A percentile compares a stretch with the other conserved stretches of the same genome.
phyloP scores from a whole-genome alignment of 2,329 filamentous ascomycete genomes.

The Plectosphaerella cucumerina region DNA sequence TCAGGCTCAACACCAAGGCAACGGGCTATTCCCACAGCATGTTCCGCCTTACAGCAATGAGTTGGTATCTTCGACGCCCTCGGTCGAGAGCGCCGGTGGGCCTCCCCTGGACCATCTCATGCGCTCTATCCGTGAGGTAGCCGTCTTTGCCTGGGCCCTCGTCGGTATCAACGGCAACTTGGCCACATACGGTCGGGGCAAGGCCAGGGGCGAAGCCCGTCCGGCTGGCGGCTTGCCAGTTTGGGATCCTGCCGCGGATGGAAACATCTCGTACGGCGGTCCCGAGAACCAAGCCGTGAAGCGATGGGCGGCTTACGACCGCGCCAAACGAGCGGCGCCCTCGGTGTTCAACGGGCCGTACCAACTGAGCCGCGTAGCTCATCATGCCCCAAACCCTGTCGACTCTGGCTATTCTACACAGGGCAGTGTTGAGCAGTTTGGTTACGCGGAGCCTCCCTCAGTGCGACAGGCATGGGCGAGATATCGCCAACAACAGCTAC shows the following conservation, averaged over 20 bases:
- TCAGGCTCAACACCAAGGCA: constrained; percentile 19
- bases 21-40: too few relatives aligned
- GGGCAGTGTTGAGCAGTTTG: background rate
- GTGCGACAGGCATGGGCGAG: background rate
- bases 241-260: constrained; percentile 44
- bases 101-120: constrained; percentile 63
- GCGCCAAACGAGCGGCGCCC: constrained; percentile 8
- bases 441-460: background rate
- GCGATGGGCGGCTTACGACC: constrained; percentile 18
- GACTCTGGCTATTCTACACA: background rate
- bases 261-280: constrained; percentile 24
- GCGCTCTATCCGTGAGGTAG: constrained; percentile 76
- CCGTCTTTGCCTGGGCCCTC: constrained; percentile 83
- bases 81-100: constrained; percentile 40
- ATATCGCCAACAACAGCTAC: background rate
- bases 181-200: constrained; percentile 58
- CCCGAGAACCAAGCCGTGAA: constrained; percentile 30
- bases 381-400: background rate
- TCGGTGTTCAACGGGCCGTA: background rate
- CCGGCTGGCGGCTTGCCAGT: constrained; percentile 57
- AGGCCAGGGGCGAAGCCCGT: constrained; percentile 58
- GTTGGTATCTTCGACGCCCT: too few relatives aligned
- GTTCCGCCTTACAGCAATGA: too few relatives aligned
- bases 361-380: background rate
- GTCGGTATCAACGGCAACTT: constrained; percentile 76